A percentile compares a stretch with the other conserved stretches of the same genome.
Conservation (phyloP, 805 yeast species). For the Cyberlindnera bimundalis region DNA sequence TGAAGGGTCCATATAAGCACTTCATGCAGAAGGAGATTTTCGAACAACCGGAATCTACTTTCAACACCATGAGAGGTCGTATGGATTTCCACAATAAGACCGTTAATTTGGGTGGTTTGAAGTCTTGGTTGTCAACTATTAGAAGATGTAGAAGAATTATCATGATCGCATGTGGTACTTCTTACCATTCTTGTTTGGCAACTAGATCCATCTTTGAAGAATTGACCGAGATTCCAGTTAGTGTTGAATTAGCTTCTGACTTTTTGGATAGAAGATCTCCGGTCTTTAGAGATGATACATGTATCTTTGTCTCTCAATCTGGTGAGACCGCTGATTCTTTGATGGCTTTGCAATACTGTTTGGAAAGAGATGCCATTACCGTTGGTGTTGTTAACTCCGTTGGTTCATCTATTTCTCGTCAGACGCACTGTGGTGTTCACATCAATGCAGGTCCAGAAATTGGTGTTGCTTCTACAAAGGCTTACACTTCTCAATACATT, state of each 20-base stretch:
- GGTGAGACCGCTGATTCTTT: conserved; percentile 99
- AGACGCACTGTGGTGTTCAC: conserved; percentile 98
- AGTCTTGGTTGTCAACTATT: conserved; percentile 78
- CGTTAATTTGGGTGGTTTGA: conserved; percentile 87
- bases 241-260: conserved; percentile 91
- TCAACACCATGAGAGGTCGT: conserved; percentile 99
- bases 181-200: conserved; percentile 97
- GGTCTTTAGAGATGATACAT: conserved; percentile 97
- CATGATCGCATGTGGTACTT: conserved; percentile 99
- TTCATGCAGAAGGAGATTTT: conserved; percentile 98
- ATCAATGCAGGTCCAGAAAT: conserved; percentile 99
- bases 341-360: conserved; percentile 91
- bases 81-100: conserved; percentile 78
- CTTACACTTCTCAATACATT: conserved; percentile 96
- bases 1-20: conserved; percentile 95
- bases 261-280: conserved; percentile 93
- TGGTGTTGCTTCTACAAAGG: conserved; percentile 98
- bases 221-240: conserved; percentile 89
- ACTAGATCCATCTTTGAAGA: conserved; percentile 96
- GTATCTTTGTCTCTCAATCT: conserved; percentile 96
- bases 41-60: conserved; percentile 97
- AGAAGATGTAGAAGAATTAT: conserved; percentile 93
- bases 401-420: conserved; percentile 95
- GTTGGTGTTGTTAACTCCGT: conserved; percentile 97
- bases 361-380: conserved; percentile 95